These are phyloP conservation scores for Limonium bicolor DNA, from an alignment of 148 eudicot species.

Conservation along the genomic window DNA sequence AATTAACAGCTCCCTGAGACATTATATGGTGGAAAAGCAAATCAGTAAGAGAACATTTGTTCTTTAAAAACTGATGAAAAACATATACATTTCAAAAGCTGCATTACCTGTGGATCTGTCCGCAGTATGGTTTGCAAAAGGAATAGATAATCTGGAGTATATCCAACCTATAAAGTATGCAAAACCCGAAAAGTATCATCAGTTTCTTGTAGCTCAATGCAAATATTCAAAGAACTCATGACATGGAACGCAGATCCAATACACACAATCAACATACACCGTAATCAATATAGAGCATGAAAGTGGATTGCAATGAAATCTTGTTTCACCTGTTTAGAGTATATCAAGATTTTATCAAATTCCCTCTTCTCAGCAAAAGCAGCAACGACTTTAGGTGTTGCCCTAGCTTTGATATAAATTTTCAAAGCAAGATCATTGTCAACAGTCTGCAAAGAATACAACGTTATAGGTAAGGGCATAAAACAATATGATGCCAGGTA, in stretches of 20 bases:
- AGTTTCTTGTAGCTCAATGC: no score
- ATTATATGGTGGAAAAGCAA: no score
- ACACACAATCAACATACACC: background rate
- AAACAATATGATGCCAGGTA: background rate
- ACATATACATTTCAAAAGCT: slow-evolving; percentile 1
- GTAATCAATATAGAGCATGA: background rate
- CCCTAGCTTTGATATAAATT: slow-evolving; percentile 92
- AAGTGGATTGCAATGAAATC: slow-evolving; percentile 3
- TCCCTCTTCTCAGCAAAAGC: slow-evolving; percentile 97
- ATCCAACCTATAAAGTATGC: slow-evolving; percentile 56
- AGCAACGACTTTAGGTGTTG: slow-evolving; percentile 95
- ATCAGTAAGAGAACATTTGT: background rate
- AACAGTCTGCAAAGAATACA: slow-evolving; percentile 51
- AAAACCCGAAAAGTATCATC: background rate
- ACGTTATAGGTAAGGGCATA: background rate
- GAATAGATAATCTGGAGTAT: slow-evolving; percentile 88
- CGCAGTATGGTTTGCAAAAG: slow-evolving; percentile 94
- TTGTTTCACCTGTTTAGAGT: slow-evolving; percentile 71
- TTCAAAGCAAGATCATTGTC: slow-evolving; percentile 95
- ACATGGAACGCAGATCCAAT: no score
- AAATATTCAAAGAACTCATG: no score
- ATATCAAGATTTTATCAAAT: slow-evolving; percentile 85
- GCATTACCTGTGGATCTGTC: slow-evolving; percentile 80
- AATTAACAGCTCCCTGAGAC: slow-evolving; percentile 91
- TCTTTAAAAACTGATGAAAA: no score